Base-by-base conservation (phyloP, 2,329 filamentous ascomycete genomes). In the Microsporum ferrugineum region DNA sequence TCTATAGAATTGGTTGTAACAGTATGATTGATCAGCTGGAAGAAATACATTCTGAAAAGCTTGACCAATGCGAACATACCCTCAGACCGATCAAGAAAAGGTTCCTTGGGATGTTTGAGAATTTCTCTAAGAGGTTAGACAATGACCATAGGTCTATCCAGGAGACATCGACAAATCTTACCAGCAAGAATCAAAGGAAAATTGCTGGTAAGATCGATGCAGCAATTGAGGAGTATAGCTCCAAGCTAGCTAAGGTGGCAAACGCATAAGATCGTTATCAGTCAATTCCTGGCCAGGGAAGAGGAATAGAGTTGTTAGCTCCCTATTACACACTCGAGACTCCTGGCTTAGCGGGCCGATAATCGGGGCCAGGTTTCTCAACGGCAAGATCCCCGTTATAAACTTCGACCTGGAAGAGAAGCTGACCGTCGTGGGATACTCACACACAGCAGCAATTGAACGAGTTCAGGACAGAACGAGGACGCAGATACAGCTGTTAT, bases 11-110 rank as follows among this genome's bases (percentile, higher is more conserved):
- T 34, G 76, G 78, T 57, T 78, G 76, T 49, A 63, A 74, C 63
- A 70, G 68, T n/a, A 65, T 81, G 23, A 66, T 82, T 6, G 68
- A 77, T 38, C 67, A 74, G 23, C 68, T 81, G 17, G 70, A 76
- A 55, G 62, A 73, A 58, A 69, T 68, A 4, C 78, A 80, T 33
- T 66, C 72, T 33, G 66, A 70, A 31, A 71, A 75, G 14, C 73
- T 76, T 57, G 65, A 70, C 39, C 55, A 71, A 29, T 70, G 69
- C 58, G 64, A 65, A 41, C 65, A 69, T 49, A 68, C 71, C 51
- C 68, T 73, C 61, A 56, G 66, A 6, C 62, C 65, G 2, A 65
- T 73, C 14, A 68, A 67, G 61, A 61, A 68, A 29, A 67, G 71
- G 10, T 68, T 74, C 58, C 62, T 65, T 10, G 63, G 68, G 5